Evolutionary conservation across 352 stramenopile genomes (phyloP).

Genomic region (Pythium biforme): DNA sequence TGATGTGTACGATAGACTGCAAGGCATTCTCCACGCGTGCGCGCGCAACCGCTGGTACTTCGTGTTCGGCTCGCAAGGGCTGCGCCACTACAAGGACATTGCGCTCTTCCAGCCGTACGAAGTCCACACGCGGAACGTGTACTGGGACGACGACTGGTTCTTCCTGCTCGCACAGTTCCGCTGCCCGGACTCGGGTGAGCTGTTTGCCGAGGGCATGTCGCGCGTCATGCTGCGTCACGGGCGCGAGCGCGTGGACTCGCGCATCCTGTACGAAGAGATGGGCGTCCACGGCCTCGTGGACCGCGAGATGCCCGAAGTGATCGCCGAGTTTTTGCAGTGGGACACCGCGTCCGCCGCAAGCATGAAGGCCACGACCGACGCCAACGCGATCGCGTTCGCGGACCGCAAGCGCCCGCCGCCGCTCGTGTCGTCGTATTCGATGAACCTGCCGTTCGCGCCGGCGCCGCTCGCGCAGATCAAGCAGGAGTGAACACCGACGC

Average conservation of each 20-base stretch:
- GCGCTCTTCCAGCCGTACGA: constrained; percentile 52
- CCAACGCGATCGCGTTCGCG: constrained; percentile 32
- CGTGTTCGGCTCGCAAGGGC: constrained; percentile 64
- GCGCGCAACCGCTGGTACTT: constrained; percentile 65
- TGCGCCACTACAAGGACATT: constrained; percentile 64
- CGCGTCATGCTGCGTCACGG: constrained; percentile 62
- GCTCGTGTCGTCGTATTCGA: constrained; percentile 55
- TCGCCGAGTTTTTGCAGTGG: constrained; percentile 56
- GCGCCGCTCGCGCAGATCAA: constrained; percentile 24
- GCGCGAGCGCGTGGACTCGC: constrained; percentile 45
- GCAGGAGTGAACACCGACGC: constrained; percentile 19
- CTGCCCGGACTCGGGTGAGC: constrained; percentile 54
- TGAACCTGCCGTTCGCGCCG: constrained; percentile 54
- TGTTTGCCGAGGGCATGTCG: constrained; percentile 65
- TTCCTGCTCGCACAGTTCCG: constrained; percentile 67
- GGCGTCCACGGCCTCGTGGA: constrained; percentile 42
- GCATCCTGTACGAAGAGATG: constrained; percentile 55
- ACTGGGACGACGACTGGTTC: constrained; percentile 75
- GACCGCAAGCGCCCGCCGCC: constrained; percentile 32
- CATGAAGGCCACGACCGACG: constrained; percentile 53
- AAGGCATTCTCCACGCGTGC: constrained; percentile 58
- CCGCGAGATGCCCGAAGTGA: constrained; percentile 44
- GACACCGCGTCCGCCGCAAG: constrained; percentile 45
- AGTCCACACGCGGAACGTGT: constrained; percentile 65
- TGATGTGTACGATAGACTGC: constrained; percentile 20